Evolutionary conservation across 176 grass and related monocot species (phyloP).

Genomic region (Typha latifolia): DNA sequence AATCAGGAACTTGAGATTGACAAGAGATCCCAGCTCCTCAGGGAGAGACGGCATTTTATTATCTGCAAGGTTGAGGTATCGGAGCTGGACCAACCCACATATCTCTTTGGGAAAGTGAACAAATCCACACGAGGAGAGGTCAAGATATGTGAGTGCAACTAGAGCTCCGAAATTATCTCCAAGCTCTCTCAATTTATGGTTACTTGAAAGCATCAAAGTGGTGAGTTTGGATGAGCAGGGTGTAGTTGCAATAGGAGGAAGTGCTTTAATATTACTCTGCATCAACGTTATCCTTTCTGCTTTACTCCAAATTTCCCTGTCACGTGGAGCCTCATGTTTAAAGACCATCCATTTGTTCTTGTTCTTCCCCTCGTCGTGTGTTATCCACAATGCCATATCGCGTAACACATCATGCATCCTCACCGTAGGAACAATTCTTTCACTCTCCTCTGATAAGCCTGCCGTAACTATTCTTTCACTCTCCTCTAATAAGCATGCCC

Average conservation of each 20-base stretch:
- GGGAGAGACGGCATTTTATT: constrained; percentile 11
- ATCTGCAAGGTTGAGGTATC: constrained; percentile 2
- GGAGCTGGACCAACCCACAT: constrained; percentile 5
- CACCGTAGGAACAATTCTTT: background rate
- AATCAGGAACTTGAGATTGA: constrained; percentile 27
- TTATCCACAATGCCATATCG: constrained; percentile 37
- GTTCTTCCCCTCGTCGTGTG: background rate
- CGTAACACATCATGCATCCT: constrained; percentile 49
- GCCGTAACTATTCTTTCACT: too few species aligned
- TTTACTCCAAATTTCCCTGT: background rate
- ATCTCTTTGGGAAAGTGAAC: constrained; percentile 1
- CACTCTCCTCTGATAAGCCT: constrained; percentile 9
- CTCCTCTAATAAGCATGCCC: constrained; percentile 30
- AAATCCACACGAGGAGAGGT: background rate
- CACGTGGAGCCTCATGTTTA: background rate
- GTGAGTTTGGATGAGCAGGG: background rate
- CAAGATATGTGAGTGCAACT: background rate
- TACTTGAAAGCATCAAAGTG: background rate
- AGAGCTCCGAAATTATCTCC: background rate
- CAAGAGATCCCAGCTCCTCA: background rate
- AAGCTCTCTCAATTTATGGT: background rate
- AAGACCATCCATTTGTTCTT: constrained; percentile 49
- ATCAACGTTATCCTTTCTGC: constrained; percentile 1
- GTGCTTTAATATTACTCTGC: background rate
- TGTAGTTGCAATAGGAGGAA: background rate